A percentile compares a stretch with the other conserved stretches of the same genome.
These are phyloP conservation scores for Rostrohypoxylon terebratum DNA, from an alignment of 495 filamentous ascomycete genomes.

Conservation along the genomic window DNA sequence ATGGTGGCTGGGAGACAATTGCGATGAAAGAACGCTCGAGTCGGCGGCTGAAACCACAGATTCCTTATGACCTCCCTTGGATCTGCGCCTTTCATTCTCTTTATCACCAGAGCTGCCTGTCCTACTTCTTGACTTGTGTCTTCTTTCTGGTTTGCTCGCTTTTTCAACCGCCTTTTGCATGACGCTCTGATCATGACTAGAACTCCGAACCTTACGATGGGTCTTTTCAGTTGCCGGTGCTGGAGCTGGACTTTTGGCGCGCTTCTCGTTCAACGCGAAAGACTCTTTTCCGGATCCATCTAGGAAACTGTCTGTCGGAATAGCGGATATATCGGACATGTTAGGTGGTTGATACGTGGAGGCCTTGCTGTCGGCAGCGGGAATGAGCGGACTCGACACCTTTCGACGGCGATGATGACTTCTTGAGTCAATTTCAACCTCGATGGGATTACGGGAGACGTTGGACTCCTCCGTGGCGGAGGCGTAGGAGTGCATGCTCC, in stretches of 20 bases:
- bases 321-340: conserved; percentile 86
- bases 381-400: conserved; percentile 67
- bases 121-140: conserved; percentile 66
- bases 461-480: conserved; percentile 83
- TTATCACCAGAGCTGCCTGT: conserved; percentile 75
- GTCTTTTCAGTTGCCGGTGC: conserved; percentile 64
- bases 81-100: conserved; percentile 69
- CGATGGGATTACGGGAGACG: conserved; percentile 77
- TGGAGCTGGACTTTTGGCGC: conserved; percentile 53
- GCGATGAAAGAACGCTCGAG: conserved; percentile 80
- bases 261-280: conserved; percentile 48
- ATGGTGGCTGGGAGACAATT: conserved; percentile 73
- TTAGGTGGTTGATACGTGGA: conserved; percentile 68
- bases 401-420: conserved; percentile 57
- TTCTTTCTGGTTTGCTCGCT: conserved; percentile 59
- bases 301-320: conserved; percentile 90
- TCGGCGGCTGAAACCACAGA: conserved; percentile 71
- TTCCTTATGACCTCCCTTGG: conserved; percentile 72
- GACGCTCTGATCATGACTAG: conserved; percentile 51
- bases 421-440: conserved; percentile 79
- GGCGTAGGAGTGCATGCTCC: conserved; percentile 68
- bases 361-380: conserved; percentile 66
- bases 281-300: conserved; percentile 67
- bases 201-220: conserved; percentile 56
- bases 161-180: conserved; percentile 49